Evolutionary conservation across 2,329 filamentous ascomycete genomes (phyloP).

Genomic region (Colletotrichum cordylinicola): DNA sequence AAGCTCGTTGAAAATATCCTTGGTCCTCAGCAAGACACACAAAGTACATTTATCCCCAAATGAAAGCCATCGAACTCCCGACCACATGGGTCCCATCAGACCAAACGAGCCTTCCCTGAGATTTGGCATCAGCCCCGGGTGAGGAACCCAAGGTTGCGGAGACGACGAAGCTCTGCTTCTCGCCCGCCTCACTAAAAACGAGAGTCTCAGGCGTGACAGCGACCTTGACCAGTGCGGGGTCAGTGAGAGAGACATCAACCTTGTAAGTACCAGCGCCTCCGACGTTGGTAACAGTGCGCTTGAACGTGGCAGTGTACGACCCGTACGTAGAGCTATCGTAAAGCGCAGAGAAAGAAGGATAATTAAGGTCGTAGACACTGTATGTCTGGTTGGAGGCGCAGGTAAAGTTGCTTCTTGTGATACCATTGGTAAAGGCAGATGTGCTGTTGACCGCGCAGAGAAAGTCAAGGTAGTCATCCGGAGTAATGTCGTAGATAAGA

Average conservation of each 20-base stretch:
- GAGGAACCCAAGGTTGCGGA: not conserved
- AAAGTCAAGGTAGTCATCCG: constrained; percentile 27
- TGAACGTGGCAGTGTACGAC: constrained; percentile 16
- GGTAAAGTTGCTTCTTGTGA: constrained; percentile 9
- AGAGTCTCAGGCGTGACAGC: not conserved
- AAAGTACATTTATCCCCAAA: not conserved
- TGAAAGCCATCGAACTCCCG: constrained; percentile 3
- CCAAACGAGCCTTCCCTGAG: constrained; percentile 12
- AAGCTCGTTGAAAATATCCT: not conserved
- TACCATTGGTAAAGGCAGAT: not conserved
- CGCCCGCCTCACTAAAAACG: not conserved
- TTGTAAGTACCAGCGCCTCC: constrained; percentile 10
- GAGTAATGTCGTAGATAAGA: constrained; percentile 22
- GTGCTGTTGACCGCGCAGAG: constrained; percentile 28
- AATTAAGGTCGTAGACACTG: constrained; percentile 19
- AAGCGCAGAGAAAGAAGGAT: constrained; percentile 11
- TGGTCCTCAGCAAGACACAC: not conserved
- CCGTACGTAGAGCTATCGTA: constrained; percentile 1
- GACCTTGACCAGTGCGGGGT: not conserved
- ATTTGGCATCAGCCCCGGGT: not conserved
- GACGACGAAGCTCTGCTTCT: not conserved
- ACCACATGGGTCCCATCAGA: constrained; percentile 19
- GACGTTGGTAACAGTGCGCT: constrained; percentile 13
- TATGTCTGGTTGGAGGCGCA: not conserved
- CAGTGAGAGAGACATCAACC: not conserved